Evolutionary conservation across 257 asterid species (phyloP).

Genomic region (Nicotiana tomentosiformis): DNA sequence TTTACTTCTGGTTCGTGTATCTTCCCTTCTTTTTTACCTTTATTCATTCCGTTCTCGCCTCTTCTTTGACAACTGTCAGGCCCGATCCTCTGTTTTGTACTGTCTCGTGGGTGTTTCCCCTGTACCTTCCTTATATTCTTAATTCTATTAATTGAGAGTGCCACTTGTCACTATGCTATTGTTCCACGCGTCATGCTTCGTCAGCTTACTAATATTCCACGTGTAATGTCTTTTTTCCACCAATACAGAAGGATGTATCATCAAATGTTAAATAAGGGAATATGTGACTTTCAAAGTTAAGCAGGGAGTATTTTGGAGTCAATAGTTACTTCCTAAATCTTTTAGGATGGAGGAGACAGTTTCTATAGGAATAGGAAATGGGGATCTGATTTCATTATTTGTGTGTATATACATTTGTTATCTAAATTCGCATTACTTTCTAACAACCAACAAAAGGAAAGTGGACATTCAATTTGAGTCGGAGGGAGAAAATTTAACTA

Average conservation of each 20-base stretch:
- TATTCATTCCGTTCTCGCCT: no score
- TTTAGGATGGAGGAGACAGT: not conserved
- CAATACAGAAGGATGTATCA: not conserved
- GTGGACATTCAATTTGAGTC: not conserved
- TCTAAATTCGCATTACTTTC: not conserved
- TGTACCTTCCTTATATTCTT: no score
- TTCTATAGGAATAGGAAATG: not conserved
- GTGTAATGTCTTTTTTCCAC: no score
- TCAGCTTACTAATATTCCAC: no score
- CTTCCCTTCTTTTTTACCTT: no score
- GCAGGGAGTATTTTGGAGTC: not conserved
- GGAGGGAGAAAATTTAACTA: not conserved
- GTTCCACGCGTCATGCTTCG: no score
- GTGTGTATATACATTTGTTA: not conserved
- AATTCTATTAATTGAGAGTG: no score
- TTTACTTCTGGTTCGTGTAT: no score
- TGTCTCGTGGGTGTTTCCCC: no score
- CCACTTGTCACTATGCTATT: no score
- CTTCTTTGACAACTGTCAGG: no score
- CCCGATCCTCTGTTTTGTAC: no score
- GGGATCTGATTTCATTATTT: constrained; percentile 1
- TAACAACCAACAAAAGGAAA: constrained; percentile 2
- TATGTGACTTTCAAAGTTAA: not conserved
- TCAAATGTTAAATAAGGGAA: not conserved
- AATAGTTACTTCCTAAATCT: not conserved